Evolutionary conservation across 1,284 basidiomycete species (phyloP).

Genomic region (Mycosarcoma mackinlayi): DNA sequence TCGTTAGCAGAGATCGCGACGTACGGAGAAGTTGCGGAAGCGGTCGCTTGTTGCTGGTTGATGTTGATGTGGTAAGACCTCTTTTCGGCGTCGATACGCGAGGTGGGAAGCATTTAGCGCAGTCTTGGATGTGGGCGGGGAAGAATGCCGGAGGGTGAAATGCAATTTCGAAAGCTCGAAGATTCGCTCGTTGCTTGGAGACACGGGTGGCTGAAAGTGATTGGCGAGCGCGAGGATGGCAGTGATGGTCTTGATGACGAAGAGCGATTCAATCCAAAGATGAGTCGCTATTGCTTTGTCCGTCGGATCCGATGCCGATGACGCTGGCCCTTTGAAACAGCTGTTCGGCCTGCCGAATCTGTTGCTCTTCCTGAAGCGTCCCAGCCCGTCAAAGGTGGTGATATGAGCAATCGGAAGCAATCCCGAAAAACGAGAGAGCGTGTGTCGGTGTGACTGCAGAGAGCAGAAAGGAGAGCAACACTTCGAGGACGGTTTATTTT

Average conservation of each 20-base stretch:
- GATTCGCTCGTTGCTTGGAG: too few relatives aligned
- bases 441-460: background rate
- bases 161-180: background rate
- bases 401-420: background rate
- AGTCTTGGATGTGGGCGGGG: conserved; percentile 5
- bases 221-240: too few relatives aligned
- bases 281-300: background rate
- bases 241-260: conserved; percentile 5
- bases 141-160: background rate
- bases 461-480: background rate
- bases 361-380: background rate
- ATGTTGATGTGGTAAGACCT: conserved; percentile 34
- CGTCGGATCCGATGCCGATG: background rate
- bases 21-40: conserved; percentile 11
- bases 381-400: background rate
- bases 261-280: background rate
- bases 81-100: conserved; percentile 40
- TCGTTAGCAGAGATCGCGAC: conserved; percentile 14
- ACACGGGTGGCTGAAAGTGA: too few relatives aligned
- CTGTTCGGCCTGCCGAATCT: conserved; percentile 19
- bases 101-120: conserved; percentile 44
- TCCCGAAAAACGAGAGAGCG: conserved; percentile 1
- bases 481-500: background rate
- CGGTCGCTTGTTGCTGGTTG: conserved; percentile 9
- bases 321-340: background rate